phyloP scores from a whole-genome alignment of 2,329 filamentous ascomycete species.

The Madurella mycetomatis region DNA sequence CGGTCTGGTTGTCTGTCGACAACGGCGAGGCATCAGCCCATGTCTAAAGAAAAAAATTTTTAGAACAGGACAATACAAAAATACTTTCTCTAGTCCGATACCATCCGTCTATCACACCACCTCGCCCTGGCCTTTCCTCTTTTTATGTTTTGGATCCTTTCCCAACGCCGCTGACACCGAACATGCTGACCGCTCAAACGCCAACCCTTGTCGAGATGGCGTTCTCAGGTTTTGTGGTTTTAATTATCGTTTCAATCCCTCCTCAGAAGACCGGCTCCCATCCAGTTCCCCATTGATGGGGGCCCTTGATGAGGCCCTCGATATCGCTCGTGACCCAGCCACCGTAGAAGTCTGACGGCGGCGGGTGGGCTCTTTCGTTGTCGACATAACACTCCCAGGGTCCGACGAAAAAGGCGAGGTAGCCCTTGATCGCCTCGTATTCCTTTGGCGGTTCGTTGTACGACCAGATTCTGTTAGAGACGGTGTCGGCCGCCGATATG shows the following conservation, averaged over 20 bases:
- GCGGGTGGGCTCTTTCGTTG: slow-evolving; percentile 54
- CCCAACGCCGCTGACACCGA: slow-evolving; percentile 20
- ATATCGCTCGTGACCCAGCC: slow-evolving; percentile 61
- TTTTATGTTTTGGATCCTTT: slow-evolving; percentile 1
- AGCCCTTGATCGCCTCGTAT: slow-evolving; percentile 51
- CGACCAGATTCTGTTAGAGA: slow-evolving; percentile 54
- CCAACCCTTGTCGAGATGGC: slow-evolving; percentile 7
- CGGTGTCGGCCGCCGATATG: slow-evolving; percentile 30
- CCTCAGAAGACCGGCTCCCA: slow-evolving; percentile 18
- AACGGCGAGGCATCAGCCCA: neutral
- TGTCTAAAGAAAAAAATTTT: neutral
- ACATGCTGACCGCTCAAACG: slow-evolving; percentile 15
- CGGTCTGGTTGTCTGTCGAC: neutral
- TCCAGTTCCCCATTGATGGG: slow-evolving; percentile 29
- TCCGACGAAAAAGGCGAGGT: slow-evolving; percentile 56
- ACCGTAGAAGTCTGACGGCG: slow-evolving; percentile 60
- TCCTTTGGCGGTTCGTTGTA: slow-evolving; percentile 50
- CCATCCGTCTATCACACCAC: slow-evolving; percentile 7
- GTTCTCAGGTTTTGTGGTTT: slow-evolving; percentile 2
- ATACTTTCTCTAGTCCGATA: slow-evolving; percentile 13
- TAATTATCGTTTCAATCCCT: neutral
- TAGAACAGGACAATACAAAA: slow-evolving; percentile 1
- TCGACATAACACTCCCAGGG: slow-evolving; percentile 61
- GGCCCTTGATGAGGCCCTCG: slow-evolving; percentile 46
- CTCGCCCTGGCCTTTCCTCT: neutral